Evolutionary conservation across 192 early-diverging fungal genomes (phyloP), one percentile per base, ranked within the genome.

Genomic region (Coemansia sp.): DNA sequence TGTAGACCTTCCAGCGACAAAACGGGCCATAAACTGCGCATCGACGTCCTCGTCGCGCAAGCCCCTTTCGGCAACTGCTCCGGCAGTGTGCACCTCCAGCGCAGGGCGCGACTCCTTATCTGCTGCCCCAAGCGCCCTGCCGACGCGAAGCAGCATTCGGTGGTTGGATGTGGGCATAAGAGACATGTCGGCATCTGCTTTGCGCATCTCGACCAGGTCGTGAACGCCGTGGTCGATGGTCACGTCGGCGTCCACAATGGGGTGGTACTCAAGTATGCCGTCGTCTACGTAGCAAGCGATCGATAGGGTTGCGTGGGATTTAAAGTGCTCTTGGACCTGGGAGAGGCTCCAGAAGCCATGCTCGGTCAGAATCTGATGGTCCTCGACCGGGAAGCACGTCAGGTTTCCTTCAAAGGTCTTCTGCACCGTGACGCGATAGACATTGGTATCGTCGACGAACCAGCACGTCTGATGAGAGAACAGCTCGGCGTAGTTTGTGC

Each of bases 381-480:
- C 71, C 27, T 66, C 61, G 4, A 52, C 71, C 6, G 71, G 71
- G 64, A 69, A 64, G 6, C 62, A 71, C 3, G 56, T 74, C 84
- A 99, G 89, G 72, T 99, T 99, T 46, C 97, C 97, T 75, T 99
- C 97, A 63, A 97, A 98, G 6, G 97, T 99, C 87, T 96, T 97
- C 83, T 99, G 97, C 71, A 97, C 96, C 9, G 95, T 99, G 22
- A 99, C 97, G 66, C 97, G 92, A 80, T 99, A 99, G 3, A 99
- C 97, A 60, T 99, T 99, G 47, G 97, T 98, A 70, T 99, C 97
- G 73, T 99, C 97, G 36, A 99, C 91, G 74, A 99, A 99, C 97
- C 97, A 99, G 69, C 96, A 97, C 51, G 94, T 97, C 80, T 98
- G 94, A 72, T 95, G 95, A 60, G 89, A 91, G 83, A 99, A 99